Evolutionary conservation across 1,284 basidiomycete species (phyloP).

Genomic region (Cryptococcus deneoformans): DNA sequence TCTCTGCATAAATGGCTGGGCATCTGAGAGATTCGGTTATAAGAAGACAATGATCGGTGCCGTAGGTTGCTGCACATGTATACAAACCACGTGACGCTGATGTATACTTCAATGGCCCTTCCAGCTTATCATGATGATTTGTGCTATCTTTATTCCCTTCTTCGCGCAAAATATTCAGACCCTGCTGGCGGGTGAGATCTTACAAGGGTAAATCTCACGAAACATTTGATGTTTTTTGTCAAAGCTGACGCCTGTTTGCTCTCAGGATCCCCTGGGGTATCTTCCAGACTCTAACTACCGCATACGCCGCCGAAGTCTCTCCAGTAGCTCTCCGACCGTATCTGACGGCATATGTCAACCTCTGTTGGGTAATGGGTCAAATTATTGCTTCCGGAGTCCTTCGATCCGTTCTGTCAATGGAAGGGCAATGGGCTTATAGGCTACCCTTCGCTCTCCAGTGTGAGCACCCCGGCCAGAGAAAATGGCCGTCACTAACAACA

Average conservation of each 20-base stretch:
- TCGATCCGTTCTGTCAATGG: conserved; percentile 7
- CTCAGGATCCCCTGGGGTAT: conserved; percentile 12
- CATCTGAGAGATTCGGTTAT: conserved; percentile 47
- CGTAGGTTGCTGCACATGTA: conserved; percentile 3
- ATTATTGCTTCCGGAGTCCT: conserved; percentile 20
- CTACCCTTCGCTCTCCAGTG: conserved; percentile 41
- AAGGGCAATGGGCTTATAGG: conserved; percentile 20
- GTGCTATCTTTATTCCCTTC: conserved; percentile 31
- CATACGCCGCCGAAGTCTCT: conserved; percentile 54
- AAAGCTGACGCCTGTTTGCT: neutral
- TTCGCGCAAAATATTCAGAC: conserved; percentile 41
- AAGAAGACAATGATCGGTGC: conserved; percentile 36
- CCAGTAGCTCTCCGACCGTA: conserved; percentile 38
- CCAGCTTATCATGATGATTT: no score
- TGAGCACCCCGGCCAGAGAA: neutral
- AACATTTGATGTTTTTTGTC: neutral
- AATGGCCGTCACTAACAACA: no score
- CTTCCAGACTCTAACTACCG: conserved; percentile 35
- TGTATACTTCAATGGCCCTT: no score
- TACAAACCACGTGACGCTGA: no score
- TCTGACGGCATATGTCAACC: conserved; percentile 48
- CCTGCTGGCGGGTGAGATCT: conserved; percentile 45
- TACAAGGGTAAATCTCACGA: conserved; percentile 12
- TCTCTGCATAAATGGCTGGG: conserved; percentile 41
- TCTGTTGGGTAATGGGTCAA: conserved; percentile 53